Percentiles rank a stretch among this genome's conserved stretches.
Evolutionary conservation across 1,284 basidiomycete species (phyloP).

Genomic region (Papiliotrema nemorosa): DNA sequence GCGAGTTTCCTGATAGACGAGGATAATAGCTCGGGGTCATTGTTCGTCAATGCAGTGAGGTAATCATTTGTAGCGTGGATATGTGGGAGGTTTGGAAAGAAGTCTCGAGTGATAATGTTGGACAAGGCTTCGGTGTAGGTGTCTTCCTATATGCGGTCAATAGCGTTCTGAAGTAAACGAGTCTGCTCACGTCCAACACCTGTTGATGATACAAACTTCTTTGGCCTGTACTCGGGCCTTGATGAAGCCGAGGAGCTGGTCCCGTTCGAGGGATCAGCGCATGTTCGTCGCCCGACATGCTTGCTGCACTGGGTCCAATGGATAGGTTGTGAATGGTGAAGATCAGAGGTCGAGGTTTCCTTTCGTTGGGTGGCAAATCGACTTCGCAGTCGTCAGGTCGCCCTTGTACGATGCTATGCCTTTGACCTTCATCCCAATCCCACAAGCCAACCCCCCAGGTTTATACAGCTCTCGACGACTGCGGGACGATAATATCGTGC

Average conservation of each 20-base stretch:
- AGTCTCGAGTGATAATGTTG: conserved; percentile 91
- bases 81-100: conserved; percentile 87
- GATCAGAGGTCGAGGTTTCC: no score
- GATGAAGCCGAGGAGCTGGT: conserved; percentile 22
- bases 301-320: no score
- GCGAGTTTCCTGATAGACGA: conserved; percentile 70
- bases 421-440: neutral
- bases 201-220: conserved; percentile 41
- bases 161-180: conserved; percentile 1
- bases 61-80: conserved; percentile 82
- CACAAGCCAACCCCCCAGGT: neutral
- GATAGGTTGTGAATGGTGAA: no score
- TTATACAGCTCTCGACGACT: neutral
- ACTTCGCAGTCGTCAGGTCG: neutral
- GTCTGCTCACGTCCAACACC: conserved; percentile 38
- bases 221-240: conserved; percentile 34
- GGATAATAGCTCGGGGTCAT: conserved; percentile 68
- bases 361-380: neutral
- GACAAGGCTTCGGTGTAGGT: conserved; percentile 91
- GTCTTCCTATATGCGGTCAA: conserved; percentile 60
- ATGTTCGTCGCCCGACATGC: no score
- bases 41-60: conserved; percentile 68
- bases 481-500: no score
- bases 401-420: neutral
- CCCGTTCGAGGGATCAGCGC: conserved; percentile 35